Conservation (phyloP, 2,329 filamentous ascomycete species). For the Penicillium sp. region DNA sequence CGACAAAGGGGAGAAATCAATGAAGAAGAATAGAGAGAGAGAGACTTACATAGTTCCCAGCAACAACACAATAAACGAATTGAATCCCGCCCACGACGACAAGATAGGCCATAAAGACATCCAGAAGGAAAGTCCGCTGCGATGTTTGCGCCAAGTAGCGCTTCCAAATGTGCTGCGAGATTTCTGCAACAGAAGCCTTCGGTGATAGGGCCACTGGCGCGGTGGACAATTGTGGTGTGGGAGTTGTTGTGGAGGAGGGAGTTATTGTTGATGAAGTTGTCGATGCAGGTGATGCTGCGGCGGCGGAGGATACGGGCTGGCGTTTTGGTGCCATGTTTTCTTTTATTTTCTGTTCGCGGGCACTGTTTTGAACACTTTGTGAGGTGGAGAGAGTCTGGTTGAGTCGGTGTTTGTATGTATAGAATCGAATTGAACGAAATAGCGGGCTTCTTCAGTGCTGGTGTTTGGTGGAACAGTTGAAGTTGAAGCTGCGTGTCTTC, state of each 20-base stretch:
- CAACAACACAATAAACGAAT: conserved; percentile 87
- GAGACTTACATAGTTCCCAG: conserved; percentile 83
- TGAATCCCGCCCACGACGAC: conserved; percentile 82
- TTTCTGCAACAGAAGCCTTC: conserved; percentile 48
- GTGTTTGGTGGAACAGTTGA: background rate
- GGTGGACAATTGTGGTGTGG: conserved; percentile 23
- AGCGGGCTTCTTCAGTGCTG: background rate
- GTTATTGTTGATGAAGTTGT: conserved; percentile 17
- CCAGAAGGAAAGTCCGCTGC: conserved; percentile 86
- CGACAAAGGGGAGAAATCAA: background rate
- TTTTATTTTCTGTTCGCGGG: background rate
- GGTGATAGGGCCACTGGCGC: conserved; percentile 34
- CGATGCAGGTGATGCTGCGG: conserved; percentile 5
- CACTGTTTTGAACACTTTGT: background rate
- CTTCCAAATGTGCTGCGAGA: conserved; percentile 66
- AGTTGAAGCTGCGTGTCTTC: conserved; percentile 16
- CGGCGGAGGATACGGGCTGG: conserved; percentile 24
- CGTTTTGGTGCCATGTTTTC: conserved; percentile 27
- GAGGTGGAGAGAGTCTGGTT: background rate
- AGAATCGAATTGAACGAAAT: background rate
- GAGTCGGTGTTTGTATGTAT: background rate
- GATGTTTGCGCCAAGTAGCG: conserved; percentile 78
- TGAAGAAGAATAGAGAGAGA: background rate
- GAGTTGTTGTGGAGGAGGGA: conserved; percentile 17
- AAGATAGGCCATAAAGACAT: conserved; percentile 85